Conservation (phyloP, 345 rosid species). For the Brassica cretica region DNA sequence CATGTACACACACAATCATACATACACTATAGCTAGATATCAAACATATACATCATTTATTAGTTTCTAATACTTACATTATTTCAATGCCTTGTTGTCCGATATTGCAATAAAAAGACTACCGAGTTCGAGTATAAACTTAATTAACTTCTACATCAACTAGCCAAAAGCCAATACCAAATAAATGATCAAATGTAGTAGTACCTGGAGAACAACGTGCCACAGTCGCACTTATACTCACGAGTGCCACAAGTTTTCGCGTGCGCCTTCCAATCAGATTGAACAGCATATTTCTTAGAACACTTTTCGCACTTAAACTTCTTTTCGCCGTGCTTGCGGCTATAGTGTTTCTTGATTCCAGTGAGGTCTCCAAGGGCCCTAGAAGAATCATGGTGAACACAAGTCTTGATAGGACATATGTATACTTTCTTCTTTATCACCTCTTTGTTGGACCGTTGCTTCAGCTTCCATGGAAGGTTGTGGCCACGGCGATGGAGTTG, state of each 20-base stretch:
- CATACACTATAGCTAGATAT: slow-evolving; percentile 20
- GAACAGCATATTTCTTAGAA: slow-evolving; percentile 95
- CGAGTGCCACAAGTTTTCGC: slow-evolving; percentile 94
- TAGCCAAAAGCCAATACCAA: not conserved
- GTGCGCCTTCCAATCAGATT: slow-evolving; percentile 98
- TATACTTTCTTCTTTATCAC: slow-evolving; percentile 73
- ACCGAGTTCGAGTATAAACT: not conserved
- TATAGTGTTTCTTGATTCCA: slow-evolving; percentile 89
- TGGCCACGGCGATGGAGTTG: slow-evolving; percentile 97
- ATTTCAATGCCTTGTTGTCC: not conserved
- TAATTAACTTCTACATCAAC: slow-evolving; percentile 11
- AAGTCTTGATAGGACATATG: slow-evolving; percentile 87
- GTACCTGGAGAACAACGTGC: slow-evolving; percentile 92
- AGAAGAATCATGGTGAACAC: slow-evolving; percentile 85
- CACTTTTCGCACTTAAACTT: slow-evolving; percentile 98
- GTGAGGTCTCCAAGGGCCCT: slow-evolving; percentile 95
- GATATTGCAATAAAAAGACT: slow-evolving; percentile 1
- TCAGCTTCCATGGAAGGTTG: slow-evolving; percentile 95
- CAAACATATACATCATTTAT: not conserved
- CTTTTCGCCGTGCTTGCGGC: slow-evolving; percentile 96
- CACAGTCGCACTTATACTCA: slow-evolving; percentile 96
- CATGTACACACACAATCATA: slow-evolving; percentile 22
- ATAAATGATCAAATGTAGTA: not conserved
- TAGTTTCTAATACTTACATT: slow-evolving; percentile 13
- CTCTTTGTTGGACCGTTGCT: slow-evolving; percentile 71